Evolutionary conservation across 768 basidiomycete species (phyloP), one percentile per base, ranked within the genome.

Genomic region (Leucocoprinus birnbaumii): DNA sequence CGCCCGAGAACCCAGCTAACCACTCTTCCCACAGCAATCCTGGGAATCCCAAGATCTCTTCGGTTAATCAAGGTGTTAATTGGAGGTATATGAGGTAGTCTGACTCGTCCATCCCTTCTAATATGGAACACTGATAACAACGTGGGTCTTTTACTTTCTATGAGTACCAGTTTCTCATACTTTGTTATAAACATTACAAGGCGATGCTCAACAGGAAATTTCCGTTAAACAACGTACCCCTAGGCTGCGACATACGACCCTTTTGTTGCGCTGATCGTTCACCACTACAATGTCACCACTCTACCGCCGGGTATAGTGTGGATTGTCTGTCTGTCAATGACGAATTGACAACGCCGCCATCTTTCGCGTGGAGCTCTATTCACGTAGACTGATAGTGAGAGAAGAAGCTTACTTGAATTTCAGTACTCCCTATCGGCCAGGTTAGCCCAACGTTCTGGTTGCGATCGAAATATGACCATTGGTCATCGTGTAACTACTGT

Each of bases 381-480:
- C 5, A 48, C 40, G 16, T 18, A 31, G 48, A 34, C 24, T 24
- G 47, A 43, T 49, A 16, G 34, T 25, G 38, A 42, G 35, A 48
- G 41, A 27, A 48, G 37, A 25, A 27, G 34, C 40, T 43, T 43
- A 42, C n/a, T 24, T 31, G 22, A 53, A 18, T 44, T 37, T 45
- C 53, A 38, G 38, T 27, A 7, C 43, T 35, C 34, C 34, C 19
- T 42, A 41, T 43, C 51, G 26, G 47, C 16, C 31, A 41, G 34
- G 19, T 45, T 35, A 52, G 49, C 56, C 50, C 34, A 58, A 40
- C 51, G 56, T 41, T 38, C 25, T 49, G 44, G 53, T 22, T 26
- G 51, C 26, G 53, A 61, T 52, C 48, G 35, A 46, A 61, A 57
- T 8, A 59, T 44, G 55, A 40, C 31, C 53, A 41, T 43, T 53